phyloP scores from a whole-genome alignment of 2,329 filamentous ascomycete genomes.

The Fusarium praegraminearum region DNA sequence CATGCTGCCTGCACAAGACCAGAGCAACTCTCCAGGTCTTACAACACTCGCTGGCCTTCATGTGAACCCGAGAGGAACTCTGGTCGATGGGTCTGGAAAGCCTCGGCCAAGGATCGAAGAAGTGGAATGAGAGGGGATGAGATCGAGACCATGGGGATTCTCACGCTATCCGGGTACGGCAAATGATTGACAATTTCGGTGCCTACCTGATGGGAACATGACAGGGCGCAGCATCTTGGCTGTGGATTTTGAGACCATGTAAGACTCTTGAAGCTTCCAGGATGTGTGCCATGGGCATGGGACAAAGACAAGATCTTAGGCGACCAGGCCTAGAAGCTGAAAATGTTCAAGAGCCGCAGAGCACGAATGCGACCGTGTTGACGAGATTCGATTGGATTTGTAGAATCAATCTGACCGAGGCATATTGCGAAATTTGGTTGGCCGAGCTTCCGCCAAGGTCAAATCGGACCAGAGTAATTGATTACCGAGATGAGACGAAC shows the following conservation, averaged over 20 bases:
- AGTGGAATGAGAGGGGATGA: slow-evolving; percentile 62
- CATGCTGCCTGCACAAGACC: slow-evolving; percentile 56
- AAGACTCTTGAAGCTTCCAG: slow-evolving; percentile 16
- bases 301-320: neutral
- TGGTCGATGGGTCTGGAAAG: slow-evolving; percentile 44
- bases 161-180: slow-evolving; percentile 31
- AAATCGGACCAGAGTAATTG: slow-evolving; percentile 20
- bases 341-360: slow-evolving; percentile 10
- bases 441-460: slow-evolving; percentile 18
- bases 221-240: slow-evolving; percentile 26
- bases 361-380: slow-evolving; percentile 6
- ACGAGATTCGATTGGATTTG: slow-evolving; percentile 15
- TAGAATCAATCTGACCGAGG: slow-evolving; percentile 1
- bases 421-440: slow-evolving; percentile 19
- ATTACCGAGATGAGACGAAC: slow-evolving; percentile 31
- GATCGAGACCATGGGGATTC: slow-evolving; percentile 19
- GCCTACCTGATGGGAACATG: slow-evolving; percentile 36
- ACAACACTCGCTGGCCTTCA: slow-evolving; percentile 55
- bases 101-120: slow-evolving; percentile 67
- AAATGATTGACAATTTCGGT: slow-evolving; percentile 46
- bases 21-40: slow-evolving; percentile 43
- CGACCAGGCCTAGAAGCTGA: neutral
- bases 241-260: slow-evolving; percentile 35
- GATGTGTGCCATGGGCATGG: slow-evolving; percentile 2
- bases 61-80: slow-evolving; percentile 49